A percentile compares a stretch with the other conserved stretches of the same genome.
phyloP scores from a whole-genome alignment of 1,284 basidiomycete species.

The Ustilago sp. region DNA sequence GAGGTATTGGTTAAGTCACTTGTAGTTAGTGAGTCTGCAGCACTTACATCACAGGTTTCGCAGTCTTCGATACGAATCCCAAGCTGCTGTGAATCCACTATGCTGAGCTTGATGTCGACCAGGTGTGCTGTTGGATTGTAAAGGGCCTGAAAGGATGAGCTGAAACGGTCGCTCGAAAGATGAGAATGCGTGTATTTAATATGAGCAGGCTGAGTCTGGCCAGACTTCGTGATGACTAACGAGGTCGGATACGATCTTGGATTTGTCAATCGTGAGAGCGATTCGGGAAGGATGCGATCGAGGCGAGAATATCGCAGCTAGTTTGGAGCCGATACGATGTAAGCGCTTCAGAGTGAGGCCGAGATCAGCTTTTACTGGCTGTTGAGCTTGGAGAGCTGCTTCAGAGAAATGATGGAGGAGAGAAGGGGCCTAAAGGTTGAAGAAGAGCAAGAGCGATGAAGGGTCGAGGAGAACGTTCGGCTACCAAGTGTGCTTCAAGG shows the following conservation, averaged over 20 bases:
- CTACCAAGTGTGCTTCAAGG: not conserved
- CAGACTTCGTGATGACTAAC: not conserved
- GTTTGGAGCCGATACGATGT: not conserved
- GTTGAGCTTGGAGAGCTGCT: not conserved
- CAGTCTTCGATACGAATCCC: too few relatives aligned
- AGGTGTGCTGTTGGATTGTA: too few relatives aligned
- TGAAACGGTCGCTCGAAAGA: not conserved
- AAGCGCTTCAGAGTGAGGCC: not conserved
- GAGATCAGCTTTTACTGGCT: not conserved
- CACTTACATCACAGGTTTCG: slow-evolving; percentile 21
- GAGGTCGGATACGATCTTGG: not conserved
- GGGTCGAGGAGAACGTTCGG: not conserved
- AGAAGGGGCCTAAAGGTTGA: not conserved
- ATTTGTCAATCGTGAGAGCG: not conserved
- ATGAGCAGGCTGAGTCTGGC: not conserved
- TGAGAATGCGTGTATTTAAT: not conserved
- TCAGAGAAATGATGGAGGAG: not conserved
- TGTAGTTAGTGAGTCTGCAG: not conserved
- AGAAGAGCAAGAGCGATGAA: not conserved
- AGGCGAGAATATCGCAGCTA: not conserved
- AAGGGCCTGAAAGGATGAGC: not conserved
- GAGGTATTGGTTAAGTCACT: not conserved
- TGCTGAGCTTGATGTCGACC: too few relatives aligned
- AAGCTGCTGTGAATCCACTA: too few relatives aligned
- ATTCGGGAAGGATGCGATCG: not conserved